These are phyloP conservation scores for Agrostemma githago DNA, from an alignment of 148 eudicot genomes.

Conservation along the genomic window DNA sequence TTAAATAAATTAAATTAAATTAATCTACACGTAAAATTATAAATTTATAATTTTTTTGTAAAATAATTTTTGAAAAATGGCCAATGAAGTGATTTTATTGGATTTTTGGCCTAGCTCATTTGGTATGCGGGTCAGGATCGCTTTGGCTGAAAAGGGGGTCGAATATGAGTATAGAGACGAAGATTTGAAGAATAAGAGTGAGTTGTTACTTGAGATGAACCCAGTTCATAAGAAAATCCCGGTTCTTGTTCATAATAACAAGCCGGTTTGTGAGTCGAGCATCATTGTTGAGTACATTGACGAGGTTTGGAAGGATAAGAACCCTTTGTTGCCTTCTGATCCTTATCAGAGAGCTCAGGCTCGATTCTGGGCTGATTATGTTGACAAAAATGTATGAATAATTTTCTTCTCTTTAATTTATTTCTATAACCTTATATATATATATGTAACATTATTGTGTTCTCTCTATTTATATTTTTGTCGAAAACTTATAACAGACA, in stretches of 20 bases:
- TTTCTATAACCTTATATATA: too few relatives aligned
- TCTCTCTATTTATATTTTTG: too few relatives aligned
- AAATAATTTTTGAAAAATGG: neutral
- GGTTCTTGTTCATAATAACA: conserved; percentile 32
- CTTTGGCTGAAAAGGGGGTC: conserved; percentile 33
- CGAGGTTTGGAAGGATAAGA: conserved; percentile 30
- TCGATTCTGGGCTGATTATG: conserved; percentile 37
- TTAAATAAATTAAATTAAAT: too few relatives aligned
- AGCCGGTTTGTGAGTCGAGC: conserved; percentile 38
- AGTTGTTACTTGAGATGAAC: conserved; percentile 36
- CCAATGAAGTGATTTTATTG: conserved; percentile 27
- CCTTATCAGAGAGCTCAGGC: conserved; percentile 32
- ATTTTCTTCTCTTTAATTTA: neutral
- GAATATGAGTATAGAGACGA: conserved; percentile 36
- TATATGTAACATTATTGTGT: too few relatives aligned
- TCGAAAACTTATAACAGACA: too few relatives aligned
- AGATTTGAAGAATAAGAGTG: conserved; percentile 34
- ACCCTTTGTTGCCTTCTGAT: conserved; percentile 32
- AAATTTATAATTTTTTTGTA: too few relatives aligned
- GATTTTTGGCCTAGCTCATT: conserved; percentile 35
- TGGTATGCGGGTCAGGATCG: conserved; percentile 33
- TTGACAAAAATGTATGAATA: conserved; percentile 28
- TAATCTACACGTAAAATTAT: too few relatives aligned
- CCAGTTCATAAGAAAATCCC: conserved; percentile 42
- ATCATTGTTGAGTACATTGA: conserved; percentile 34